Base-by-base conservation (phyloP, 805 yeast genomes). In the Yamadazyma akitaensis region DNA sequence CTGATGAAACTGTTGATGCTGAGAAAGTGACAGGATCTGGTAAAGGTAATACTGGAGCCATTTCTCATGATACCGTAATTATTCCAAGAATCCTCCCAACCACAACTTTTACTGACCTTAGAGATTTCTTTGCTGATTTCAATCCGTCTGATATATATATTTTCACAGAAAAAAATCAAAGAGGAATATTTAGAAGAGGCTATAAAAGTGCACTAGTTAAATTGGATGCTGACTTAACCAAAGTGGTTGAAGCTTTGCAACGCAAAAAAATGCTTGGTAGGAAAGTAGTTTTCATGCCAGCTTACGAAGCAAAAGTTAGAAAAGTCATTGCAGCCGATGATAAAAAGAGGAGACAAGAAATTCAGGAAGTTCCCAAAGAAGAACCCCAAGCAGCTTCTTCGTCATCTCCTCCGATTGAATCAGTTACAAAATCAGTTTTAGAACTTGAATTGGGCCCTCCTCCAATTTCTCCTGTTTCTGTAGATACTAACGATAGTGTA, bases 161-260 rank as follows among this genome's bases (percentile, higher is more conserved):
- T 37, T 75, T 71, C 56, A 74, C 70, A 54, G 68, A 68, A n/a
- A 37, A 21, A 56, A 64, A 39, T 53, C 58, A 34, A 55, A 54
- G 45, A 55, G 58, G 36, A 55, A 57, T 26, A 56, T 50, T 48
- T 37, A 17, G 55, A 44, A 62, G 70, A 49, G 63, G 62, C 26
- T 68, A 65, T 40, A 65, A 66, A 37, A 47, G 56, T 39, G 49
- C 48, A 12, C 54, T 63, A 43, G 72, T 73, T 12, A 73, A 77
- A 43, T 88, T 87, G 42, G 77, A 72, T 40, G 63, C 77, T 47
- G 67, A 70, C 14, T 72, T 78, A 32, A 63, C 63, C 3, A 63
- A 63, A n/a, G 79, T 84, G 2, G 63, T 77, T 38, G 66, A 58
- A 16, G 59, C 60, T 16, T 62, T 77, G 48, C 53, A 67, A 35